These are phyloP conservation scores for Fraxinus xanthoxyloides DNA, from an alignment of 305 asterid species.

Conservation along the genomic window DNA sequence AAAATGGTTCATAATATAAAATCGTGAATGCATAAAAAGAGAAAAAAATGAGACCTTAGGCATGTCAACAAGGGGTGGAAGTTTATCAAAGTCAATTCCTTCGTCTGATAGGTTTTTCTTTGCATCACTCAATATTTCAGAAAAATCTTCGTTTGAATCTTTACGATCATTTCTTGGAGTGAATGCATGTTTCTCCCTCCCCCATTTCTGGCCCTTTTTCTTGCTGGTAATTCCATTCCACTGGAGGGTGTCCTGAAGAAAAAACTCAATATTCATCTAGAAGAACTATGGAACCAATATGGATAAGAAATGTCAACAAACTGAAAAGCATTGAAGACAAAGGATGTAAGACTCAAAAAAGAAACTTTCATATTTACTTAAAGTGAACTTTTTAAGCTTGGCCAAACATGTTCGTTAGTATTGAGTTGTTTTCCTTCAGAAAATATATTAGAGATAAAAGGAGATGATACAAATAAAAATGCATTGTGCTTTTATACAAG, in stretches of 20 bases:
- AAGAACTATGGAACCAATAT: slow-evolving; percentile 11
- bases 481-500: background rate
- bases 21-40: background rate
- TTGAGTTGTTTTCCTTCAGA: background rate
- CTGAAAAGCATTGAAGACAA: background rate
- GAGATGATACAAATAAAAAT: background rate
- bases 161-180: slow-evolving; percentile 44
- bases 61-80: slow-evolving; percentile 54
- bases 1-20: background rate
- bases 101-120: slow-evolving; percentile 35
- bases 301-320: slow-evolving; percentile 16
- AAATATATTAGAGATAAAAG: background rate
- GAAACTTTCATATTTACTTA: background rate
- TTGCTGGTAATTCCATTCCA: slow-evolving; percentile 98
- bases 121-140: slow-evolving; percentile 31
- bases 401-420: background rate
- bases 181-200: slow-evolving; percentile 51
- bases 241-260: slow-evolving; percentile 54
- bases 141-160: slow-evolving; percentile 31
- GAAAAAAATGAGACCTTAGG: slow-evolving; percentile 53
- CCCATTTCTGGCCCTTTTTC: slow-evolving; percentile 97
- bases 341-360: background rate
- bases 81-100: slow-evolving; percentile 59
- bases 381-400: background rate
- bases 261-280: slow-evolving; percentile 4